Base-by-base conservation (phyloP, 2,329 filamentous ascomycete species). In the Nigrospora osmanthi region DNA sequence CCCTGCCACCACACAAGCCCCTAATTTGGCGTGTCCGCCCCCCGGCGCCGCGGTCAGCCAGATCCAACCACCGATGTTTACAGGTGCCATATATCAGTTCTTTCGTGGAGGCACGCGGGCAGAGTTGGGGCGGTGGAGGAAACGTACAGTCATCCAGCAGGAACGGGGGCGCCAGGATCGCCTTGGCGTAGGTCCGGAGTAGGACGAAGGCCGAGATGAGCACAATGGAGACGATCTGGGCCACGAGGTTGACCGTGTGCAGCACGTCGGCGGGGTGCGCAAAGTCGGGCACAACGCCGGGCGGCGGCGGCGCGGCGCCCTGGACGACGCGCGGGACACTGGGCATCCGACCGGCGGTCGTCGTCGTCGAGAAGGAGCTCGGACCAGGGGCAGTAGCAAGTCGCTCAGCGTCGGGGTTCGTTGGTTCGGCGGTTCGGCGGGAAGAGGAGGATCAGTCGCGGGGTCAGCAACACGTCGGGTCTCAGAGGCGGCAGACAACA, bases 201-300 rank as follows among this genome's bases (percentile, higher is more conserved):
- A 23, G 14, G 4, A 42, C 11, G 12, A 42, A 42, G 5, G 14
- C 9, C 9, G 33, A 35, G 17, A 36, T 30, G 4, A 42, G 11
- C n/a, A 42, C 40, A 2, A 42, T 36, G 34, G 40, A 42, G 10
- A 42, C 30, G 7, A 42, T 36, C n/a, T 42, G 40, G n/a, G 40
- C 4, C 19, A 13, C 40, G 32, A 42, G 5, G 19, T 42, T 42
- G 17, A 42, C 16, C 32, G 40, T 42, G 14, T 36, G n/a, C 11
- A 42, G 19, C 16, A 42, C 10, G 14, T 42, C 40, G 4, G 7
- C 19, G 9, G 40, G 40, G 40, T 42, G 30, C 14, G 34, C 33
- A 11, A 42, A 36, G 33, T 42, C 35, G 3, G 40, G 32, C 33
- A n/a, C 17, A 13, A 35, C 32, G 16, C 40, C 40, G 3, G 33